Evolutionary conservation across 345 rosid genomes (phyloP).

Genomic region (Gossypium anomalum): DNA sequence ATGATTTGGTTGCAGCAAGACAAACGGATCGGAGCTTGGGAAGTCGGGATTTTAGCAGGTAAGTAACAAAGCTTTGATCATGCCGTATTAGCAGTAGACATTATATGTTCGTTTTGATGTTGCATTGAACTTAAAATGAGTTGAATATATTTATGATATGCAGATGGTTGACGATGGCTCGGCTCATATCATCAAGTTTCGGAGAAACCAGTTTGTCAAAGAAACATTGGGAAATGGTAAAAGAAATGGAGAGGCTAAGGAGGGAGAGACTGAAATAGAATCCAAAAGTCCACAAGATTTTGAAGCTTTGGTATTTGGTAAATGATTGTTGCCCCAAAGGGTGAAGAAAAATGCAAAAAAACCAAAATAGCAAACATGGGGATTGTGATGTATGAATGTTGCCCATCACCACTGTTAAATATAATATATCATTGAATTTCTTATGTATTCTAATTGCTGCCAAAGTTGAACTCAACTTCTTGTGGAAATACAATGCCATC

Average conservation of each 20-base stretch:
- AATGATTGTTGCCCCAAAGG: background rate
- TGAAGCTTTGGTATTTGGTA: background rate
- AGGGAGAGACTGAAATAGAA: slow-evolving; percentile 57
- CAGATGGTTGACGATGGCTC: slow-evolving; percentile 85
- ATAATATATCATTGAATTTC: too few relatives aligned
- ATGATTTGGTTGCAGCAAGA: slow-evolving; percentile 78
- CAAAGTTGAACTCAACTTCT: background rate
- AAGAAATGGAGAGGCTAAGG: slow-evolving; percentile 78
- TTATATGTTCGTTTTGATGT: too few relatives aligned
- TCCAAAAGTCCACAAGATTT: too few relatives aligned
- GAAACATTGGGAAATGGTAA: slow-evolving; percentile 88
- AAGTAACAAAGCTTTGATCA: background rate
- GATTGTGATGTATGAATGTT: background rate
- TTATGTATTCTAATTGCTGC: background rate
- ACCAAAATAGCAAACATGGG: background rate
- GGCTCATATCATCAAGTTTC: slow-evolving; percentile 68
- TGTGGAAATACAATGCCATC: too few relatives aligned
- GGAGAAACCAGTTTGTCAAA: slow-evolving; percentile 58
- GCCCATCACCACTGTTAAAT: background rate
- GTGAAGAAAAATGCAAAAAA: background rate
- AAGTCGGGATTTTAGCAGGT: slow-evolving; percentile 85
- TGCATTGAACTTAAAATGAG: too few relatives aligned
- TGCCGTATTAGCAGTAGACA: background rate
- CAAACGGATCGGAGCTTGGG: slow-evolving; percentile 72
- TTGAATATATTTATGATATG: background rate